Evolutionary conservation across 129 eudicot genomes (phyloP), one percentile per base, ranked within the genome.

Genomic region (Arctium minus): DNA sequence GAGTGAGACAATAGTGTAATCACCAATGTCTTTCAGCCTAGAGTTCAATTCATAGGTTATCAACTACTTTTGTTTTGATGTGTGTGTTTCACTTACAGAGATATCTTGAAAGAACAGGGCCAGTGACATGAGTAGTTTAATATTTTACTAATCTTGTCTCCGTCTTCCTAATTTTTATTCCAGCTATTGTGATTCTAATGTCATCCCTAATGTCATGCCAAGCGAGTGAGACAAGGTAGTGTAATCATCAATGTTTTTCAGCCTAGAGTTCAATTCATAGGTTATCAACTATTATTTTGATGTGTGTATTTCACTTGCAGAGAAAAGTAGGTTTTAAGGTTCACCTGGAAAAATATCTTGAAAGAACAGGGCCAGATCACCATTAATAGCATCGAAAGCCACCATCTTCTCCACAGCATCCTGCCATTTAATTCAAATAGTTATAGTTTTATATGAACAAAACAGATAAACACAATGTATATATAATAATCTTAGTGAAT

Each of bases 341-440:
- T 82, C 78, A 40, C 86, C 79, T 29, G 92, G 91, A 72, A 91
- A 91, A 40, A 90, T 72, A 12, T 91, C 90, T 85, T 91, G 91
- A 86, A 95, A 93, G 87, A 92, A 91, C 40, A 64, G 83, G 48
- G 71, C 81, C 81, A 90, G 86, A 86, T 93, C 90, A n/a, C 97
- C 99, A 35, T 89, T 86, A 79, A 46, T 40, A 81, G 91, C 87
- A 80, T 96, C 97, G 56, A 96, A 96, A n/a, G 90, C 88, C 42
- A 91, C 75, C 87, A 96, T 36, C 85, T 89, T 96, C 73, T 89
- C 91, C 73, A 90, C 89, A 76, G 89, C 94, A 74, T 87, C 90
- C 97, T 96, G 93, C 85, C 75, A 86, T 84, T 74, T 70, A 15
- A 10, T 87, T 79, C 38, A 36, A 15, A 73, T 76, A 38, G 72